Conservation (phyloP, 2,329 filamentous ascomycete species). For the Clonostachys sp. region DNA sequence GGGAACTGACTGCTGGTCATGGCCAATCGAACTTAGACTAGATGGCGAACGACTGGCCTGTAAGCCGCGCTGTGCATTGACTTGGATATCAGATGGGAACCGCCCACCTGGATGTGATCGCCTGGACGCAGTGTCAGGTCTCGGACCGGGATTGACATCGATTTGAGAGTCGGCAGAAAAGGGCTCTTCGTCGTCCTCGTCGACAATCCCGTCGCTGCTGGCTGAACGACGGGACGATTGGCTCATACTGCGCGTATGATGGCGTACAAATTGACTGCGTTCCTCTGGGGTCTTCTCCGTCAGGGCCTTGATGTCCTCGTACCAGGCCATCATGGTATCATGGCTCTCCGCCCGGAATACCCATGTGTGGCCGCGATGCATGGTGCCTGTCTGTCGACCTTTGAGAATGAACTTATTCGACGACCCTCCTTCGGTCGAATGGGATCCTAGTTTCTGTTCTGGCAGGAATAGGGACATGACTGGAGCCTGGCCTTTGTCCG, state of each 20-base stretch:
- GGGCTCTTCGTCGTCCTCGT: conserved; percentile 60
- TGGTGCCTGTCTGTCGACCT: conserved; percentile 84
- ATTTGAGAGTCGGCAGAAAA: conserved; percentile 49
- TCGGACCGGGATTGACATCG: conserved; percentile 38
- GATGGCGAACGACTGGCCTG: conserved; percentile 74
- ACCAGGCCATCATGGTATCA: conserved; percentile 97
- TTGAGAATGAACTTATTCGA: conserved; percentile 99
- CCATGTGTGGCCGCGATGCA: conserved; percentile 80
- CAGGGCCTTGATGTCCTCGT: conserved; percentile 84
- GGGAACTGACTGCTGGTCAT: conserved; percentile 16
- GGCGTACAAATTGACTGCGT: conserved; percentile 79
- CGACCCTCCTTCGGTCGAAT: conserved; percentile 74
- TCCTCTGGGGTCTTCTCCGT: conserved; percentile 88
- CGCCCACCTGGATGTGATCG: conserved; percentile 89
- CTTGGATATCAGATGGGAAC: conserved; percentile 90
- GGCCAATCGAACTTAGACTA: conserved; percentile 69
- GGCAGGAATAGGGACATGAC: conserved; percentile 95
- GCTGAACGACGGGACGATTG: conserved; percentile 56
- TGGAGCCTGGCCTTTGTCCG: conserved; percentile 84
- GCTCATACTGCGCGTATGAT: conserved; percentile 74
- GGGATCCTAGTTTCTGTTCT: conserved; percentile 92
- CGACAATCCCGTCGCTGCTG: conserved; percentile 61
- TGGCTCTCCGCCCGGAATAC: conserved; percentile 69
- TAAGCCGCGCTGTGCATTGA: conserved; percentile 74
- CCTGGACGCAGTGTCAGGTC: conserved; percentile 47